Percentiles rank a stretch among this genome's conserved stretches.
Evolutionary conservation across 106 monocot genomes (phyloP).

Genomic region (Narthecium ossifragum): DNA sequence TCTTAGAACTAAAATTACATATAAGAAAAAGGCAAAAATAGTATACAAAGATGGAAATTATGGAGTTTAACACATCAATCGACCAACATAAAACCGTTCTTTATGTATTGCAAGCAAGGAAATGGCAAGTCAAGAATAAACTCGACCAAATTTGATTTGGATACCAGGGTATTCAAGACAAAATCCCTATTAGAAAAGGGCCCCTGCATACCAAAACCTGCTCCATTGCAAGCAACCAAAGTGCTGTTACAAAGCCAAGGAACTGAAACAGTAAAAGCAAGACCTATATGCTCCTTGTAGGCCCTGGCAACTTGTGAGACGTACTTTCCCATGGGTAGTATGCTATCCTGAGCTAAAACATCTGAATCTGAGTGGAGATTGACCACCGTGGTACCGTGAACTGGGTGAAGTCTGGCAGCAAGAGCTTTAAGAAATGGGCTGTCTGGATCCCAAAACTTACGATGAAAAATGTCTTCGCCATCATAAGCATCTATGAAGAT

Average conservation of each 20-base stretch:
- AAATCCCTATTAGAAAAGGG: constrained; percentile 14
- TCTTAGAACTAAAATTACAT: no score
- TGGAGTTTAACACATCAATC: no score
- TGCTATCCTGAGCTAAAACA: constrained; percentile 8
- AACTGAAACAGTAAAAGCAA: constrained; percentile 60
- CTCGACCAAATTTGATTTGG: constrained; percentile 52
- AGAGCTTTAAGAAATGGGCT: constrained; percentile 59
- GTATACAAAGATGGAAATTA: no score
- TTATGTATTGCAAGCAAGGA: constrained; percentile 65
- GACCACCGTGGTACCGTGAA: constrained; percentile 80
- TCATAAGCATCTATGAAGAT: constrained; percentile 93
- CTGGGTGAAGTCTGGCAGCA: constrained; percentile 46
- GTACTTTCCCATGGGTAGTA: constrained; percentile 73
- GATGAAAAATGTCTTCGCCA: constrained; percentile 86
- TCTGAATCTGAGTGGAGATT: constrained; percentile 90
- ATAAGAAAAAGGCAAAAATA: no score
- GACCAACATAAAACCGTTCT: constrained; percentile 55
- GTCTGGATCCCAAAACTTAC: constrained; percentile 74
- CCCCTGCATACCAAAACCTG: constrained; percentile 3
- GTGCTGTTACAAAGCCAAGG: constrained; percentile 94
- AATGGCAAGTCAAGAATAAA: constrained; percentile 57
- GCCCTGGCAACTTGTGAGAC: constrained; percentile 60
- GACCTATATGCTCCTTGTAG: constrained; percentile 65
- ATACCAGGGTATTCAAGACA: constrained; percentile 29
- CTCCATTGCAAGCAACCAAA: constrained; percentile 56